Base-by-base conservation (phyloP, 2,329 filamentous ascomycete species). In the Fusarium temperatum region DNA sequence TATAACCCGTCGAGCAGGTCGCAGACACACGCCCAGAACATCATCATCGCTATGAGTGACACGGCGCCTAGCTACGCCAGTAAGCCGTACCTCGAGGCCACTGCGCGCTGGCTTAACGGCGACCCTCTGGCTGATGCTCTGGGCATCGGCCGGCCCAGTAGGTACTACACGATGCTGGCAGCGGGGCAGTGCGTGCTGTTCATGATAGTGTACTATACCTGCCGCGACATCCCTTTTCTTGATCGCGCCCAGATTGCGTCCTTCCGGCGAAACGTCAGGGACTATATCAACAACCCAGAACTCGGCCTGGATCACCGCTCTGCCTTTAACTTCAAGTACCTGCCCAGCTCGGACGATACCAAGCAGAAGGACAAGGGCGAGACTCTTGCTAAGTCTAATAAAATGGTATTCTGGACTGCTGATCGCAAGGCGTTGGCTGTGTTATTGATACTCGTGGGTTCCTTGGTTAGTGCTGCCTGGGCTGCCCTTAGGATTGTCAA, bases 381-480 rank as follows among this genome's bases (percentile, higher is more conserved):
- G 14, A n/a, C 4, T 30, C 45, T 48, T 48, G 45, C 10, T 4
- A 48, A 48, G 45, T 6, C 26, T 30, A 48, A n/a, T 5, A 17
- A 48, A 2, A 48, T 2, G 4, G 20, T 48, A 6, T n/a, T 48
- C 1, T 48, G 45, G 26, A 48, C 45, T 8, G 26, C 45, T 30
- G 45, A 48, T 4, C 45, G 26, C 3, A 48, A 48, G 6, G 26
- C 45, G 20, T 10, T 30, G 20, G 45, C 45, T 30, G 15, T 15
- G 10, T 7, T 30, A 3, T 6, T 30, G 3, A 30, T 48, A 22
- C 26, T 48, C 2, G 4, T 30, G 2, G 45, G 45, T 1, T 17
- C 4, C 9, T 48, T 48, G 0, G 5, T n/a, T 22, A 1, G 4
- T 30, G 2, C 14, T n/a, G 0, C 2, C 1, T 48, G 26, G 26